Conservation (phyloP, 169 alveolate genomes). For the Plasmodium chabaudi region DNA sequence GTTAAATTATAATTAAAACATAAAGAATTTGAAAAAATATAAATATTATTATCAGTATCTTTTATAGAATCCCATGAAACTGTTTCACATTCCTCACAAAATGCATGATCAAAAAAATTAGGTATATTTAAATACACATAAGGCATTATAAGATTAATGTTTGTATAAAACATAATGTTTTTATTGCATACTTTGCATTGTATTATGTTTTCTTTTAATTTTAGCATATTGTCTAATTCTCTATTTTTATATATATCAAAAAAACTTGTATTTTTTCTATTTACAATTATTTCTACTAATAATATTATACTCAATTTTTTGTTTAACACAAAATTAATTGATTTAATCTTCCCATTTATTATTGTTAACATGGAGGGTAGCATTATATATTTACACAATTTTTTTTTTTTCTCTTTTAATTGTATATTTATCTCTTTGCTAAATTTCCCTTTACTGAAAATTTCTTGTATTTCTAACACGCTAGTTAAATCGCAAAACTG, state of each 20-base stretch:
- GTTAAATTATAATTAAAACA: conserved; percentile 36
- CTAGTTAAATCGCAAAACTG: conserved; percentile 12
- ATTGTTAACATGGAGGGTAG: conserved; percentile 42
- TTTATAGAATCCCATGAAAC: conserved; percentile 36
- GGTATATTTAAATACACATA: conserved; percentile 22
- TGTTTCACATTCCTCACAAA: conserved; percentile 66
- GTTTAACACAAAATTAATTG: conserved; percentile 33
- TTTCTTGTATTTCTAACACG: conserved; percentile 6
- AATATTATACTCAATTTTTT: conserved; percentile 23
- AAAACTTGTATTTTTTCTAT: conserved; percentile 12
- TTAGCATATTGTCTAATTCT: conserved; percentile 62
- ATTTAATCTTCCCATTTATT: conserved; percentile 38
- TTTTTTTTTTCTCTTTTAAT: background rate
- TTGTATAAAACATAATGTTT: conserved; percentile 22
- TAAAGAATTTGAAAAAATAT: conserved; percentile 39
- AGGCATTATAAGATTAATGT: conserved; percentile 54
- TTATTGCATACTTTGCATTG: conserved; percentile 34
- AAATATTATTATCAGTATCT: conserved; percentile 27
- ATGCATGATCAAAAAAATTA: conserved; percentile 58
- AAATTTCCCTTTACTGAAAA: conserved; percentile 8
- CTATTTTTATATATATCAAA: conserved; percentile 23
- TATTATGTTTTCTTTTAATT: conserved; percentile 13
- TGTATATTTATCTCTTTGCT: background rate
- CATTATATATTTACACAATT: conserved; percentile 25
- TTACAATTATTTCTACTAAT: conserved; percentile 30